These are phyloP conservation scores for Paramecium tetraurelia DNA, from an alignment of 73 alveolate genomes.

Conservation along the genomic window DNA sequence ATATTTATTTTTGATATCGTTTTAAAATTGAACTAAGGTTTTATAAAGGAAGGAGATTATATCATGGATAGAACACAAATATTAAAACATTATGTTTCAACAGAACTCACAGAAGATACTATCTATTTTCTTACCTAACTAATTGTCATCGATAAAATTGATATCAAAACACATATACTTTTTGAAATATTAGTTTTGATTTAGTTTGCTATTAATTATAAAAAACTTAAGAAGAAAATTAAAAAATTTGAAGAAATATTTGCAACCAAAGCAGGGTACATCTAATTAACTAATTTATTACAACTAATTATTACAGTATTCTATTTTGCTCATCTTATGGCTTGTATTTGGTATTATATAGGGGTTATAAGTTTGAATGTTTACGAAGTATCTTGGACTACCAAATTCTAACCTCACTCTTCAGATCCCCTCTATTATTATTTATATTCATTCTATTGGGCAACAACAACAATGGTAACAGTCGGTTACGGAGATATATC, in stretches of 20 bases:
- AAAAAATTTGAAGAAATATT: neutral
- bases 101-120: neutral
- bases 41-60: neutral
- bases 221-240: neutral
- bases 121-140: neutral
- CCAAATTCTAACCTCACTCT: neutral
- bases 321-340: constrained; percentile 24
- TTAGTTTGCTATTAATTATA: neutral
- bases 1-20: neutral
- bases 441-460: constrained; percentile 49
- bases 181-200: neutral
- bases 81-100: neutral
- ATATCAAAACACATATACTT: neutral
- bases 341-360: constrained; percentile 29
- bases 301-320: neutral
- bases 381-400: neutral
- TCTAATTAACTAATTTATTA: neutral
- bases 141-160: neutral
- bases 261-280: neutral
- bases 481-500: constrained; percentile 61
- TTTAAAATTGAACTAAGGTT: neutral
- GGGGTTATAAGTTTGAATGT: neutral
- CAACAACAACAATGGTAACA: constrained; percentile 56
- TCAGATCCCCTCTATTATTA: neutral
- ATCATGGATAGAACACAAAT: neutral